Evolutionary conservation across 495 filamentous ascomycete genomes (phyloP).

Genomic region (Penicillium lagena): DNA sequence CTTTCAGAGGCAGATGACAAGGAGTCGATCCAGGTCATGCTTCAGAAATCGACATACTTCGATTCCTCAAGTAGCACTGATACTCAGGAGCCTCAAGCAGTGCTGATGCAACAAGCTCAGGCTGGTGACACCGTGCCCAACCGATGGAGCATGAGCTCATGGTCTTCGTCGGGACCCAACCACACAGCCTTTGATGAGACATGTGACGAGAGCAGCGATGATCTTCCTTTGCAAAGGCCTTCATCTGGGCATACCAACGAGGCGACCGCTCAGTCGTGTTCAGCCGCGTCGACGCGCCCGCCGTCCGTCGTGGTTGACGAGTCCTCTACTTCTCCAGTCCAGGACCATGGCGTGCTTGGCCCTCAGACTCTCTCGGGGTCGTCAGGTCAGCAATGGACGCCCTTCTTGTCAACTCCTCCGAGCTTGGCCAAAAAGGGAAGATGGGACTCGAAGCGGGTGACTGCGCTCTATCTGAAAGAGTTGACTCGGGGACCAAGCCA

Average conservation of each 20-base stretch:
- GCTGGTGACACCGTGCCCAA: slow-evolving; percentile 20
- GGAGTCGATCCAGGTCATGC: slow-evolving; percentile 58
- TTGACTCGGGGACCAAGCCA: slow-evolving; percentile 33
- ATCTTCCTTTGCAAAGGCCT: slow-evolving; percentile 13
- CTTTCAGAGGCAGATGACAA: slow-evolving; percentile 47
- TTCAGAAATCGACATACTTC: slow-evolving; percentile 38
- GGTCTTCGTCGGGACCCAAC: slow-evolving; percentile 43
- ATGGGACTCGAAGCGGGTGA: slow-evolving; percentile 48
- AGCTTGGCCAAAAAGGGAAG: slow-evolving; percentile 44
- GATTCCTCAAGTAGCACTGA: slow-evolving; percentile 25
- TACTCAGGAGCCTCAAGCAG: slow-evolving; percentile 19
- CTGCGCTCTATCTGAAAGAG: slow-evolving; percentile 48
- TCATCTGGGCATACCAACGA: slow-evolving; percentile 17
- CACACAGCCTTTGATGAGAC: slow-evolving; percentile 33
- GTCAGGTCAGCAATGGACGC: background rate
- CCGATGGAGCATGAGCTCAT: slow-evolving; percentile 48
- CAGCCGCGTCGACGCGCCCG: slow-evolving; percentile 25
- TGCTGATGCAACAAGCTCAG: slow-evolving; percentile 11
- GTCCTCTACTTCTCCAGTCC: slow-evolving; percentile 9
- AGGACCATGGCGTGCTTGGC: slow-evolving; percentile 12
- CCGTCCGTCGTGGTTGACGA: slow-evolving; percentile 18
- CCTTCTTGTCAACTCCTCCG: slow-evolving; percentile 23
- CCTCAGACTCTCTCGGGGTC: slow-evolving; percentile 9
- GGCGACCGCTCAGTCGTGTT: slow-evolving; percentile 24
- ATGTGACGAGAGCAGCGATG: slow-evolving; percentile 28